These are phyloP conservation scores for Magnusiomyces sp. DNA, from an alignment of 1,139 yeast species.

Conservation along the genomic window DNA sequence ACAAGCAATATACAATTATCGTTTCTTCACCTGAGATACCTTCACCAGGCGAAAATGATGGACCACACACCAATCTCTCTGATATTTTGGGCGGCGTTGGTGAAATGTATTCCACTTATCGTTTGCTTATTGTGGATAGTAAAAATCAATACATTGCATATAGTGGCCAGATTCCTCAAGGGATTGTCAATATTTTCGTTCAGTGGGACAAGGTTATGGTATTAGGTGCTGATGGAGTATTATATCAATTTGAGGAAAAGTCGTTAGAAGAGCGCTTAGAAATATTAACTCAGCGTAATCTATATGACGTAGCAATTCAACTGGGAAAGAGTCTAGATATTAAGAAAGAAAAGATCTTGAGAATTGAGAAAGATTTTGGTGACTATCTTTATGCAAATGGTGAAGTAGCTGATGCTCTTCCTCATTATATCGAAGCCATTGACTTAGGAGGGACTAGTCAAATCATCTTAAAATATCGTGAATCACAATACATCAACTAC, in stretches of 20 bases:
- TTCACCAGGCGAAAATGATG: conserved; percentile 9
- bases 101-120: conserved; percentile 31
- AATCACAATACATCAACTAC: conserved; percentile 64
- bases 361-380: conserved; percentile 61
- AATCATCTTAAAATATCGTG: conserved; percentile 74
- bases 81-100: conserved; percentile 12
- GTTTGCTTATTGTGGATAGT: conserved; percentile 59
- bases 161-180: conserved; percentile 56
- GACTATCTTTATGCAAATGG: conserved; percentile 61
- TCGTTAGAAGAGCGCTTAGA: conserved; percentile 60
- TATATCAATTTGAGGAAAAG: conserved; percentile 63
- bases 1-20: conserved; percentile 46
- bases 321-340: conserved; percentile 46
- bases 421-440: conserved; percentile 52
- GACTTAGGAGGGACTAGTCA: conserved; percentile 52
- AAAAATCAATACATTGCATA: conserved; percentile 63
- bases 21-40: conserved; percentile 36
- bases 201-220: conserved; percentile 52
- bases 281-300: conserved; percentile 57
- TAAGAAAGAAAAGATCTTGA: conserved; percentile 32
- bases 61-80: conserved; percentile 15
- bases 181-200: conserved; percentile 47
- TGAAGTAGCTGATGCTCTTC: conserved; percentile 59
- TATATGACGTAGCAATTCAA: conserved; percentile 65
- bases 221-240: conserved; percentile 65